phyloP scores from a whole-genome alignment of 768 basidiomycete species.

The Russula earlei region DNA sequence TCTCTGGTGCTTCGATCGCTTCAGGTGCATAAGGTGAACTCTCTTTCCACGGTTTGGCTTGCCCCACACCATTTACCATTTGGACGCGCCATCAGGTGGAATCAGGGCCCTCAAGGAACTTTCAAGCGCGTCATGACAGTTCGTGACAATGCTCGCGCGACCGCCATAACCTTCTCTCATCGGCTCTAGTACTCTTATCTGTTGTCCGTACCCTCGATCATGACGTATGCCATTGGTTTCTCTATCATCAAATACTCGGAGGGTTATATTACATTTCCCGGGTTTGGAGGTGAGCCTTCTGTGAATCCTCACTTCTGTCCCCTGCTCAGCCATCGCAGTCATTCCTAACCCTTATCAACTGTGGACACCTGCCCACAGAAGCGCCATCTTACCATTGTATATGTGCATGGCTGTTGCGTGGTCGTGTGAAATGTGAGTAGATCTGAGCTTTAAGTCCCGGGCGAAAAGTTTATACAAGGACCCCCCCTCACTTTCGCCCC shows the following conservation, averaged over 20 bases:
- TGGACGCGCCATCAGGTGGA: conserved; percentile 43
- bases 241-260: conserved; percentile 64
- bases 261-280: conserved; percentile 43
- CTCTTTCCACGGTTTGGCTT: not conserved
- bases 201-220: conserved; percentile 49
- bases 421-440: conserved; percentile 69
- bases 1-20: conserved; percentile 72
- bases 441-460: not conserved
- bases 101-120: conserved; percentile 55
- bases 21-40: conserved; percentile 60
- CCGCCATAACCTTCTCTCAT: not conserved
- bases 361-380: conserved; percentile 42
- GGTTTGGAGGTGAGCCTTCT: conserved; percentile 34
- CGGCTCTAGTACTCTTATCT: conserved; percentile 59
- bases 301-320: too few relatives aligned
- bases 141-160: conserved; percentile 20
- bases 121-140: conserved; percentile 87
- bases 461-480: not conserved
- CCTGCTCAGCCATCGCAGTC: conserved; percentile 33
- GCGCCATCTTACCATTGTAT: conserved; percentile 55
- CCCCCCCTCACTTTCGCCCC: not conserved
- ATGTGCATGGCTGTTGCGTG: conserved; percentile 58
- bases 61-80: not conserved
- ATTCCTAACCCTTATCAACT: conserved; percentile 52
- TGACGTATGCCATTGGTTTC: conserved; percentile 54